These are phyloP conservation scores for Pyropia yezoensis DNA, from an alignment of 23 red algal genomes.

Conservation along the genomic window DNA sequence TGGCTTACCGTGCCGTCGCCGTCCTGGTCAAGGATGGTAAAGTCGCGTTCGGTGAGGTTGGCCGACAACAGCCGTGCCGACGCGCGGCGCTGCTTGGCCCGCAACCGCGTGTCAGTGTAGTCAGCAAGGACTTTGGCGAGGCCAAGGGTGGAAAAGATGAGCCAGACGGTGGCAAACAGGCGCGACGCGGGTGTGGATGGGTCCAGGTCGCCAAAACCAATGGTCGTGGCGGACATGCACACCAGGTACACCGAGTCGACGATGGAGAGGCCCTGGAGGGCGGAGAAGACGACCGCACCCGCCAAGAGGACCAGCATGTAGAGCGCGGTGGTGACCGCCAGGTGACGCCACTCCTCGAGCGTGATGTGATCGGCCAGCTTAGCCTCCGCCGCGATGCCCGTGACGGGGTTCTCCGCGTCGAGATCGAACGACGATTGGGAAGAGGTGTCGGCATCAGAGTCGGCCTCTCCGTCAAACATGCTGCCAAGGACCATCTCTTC, in stretches of 20 bases:
- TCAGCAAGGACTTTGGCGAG: constrained; percentile 53
- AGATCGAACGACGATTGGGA: neutral
- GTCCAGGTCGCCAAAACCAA: constrained; percentile 60
- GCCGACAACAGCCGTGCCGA: constrained; percentile 27
- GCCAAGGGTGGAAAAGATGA: constrained; percentile 56
- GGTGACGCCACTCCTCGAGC: neutral
- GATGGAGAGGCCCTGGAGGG: constrained; percentile 20
- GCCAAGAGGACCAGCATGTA: constrained; percentile 19
- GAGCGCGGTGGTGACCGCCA: neutral
- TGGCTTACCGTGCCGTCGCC: constrained; percentile 29
- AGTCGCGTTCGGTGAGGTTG: constrained; percentile 15
- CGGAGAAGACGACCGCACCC: constrained; percentile 20
- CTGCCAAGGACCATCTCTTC: constrained; percentile 41
- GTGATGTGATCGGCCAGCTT: neutral
- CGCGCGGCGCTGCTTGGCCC: constrained; percentile 30
- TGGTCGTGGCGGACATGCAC: constrained; percentile 48
- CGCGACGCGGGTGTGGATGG: constrained; percentile 24
- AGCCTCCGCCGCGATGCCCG: neutral
- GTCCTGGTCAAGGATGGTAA: constrained; percentile 36
- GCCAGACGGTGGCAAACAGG: constrained; percentile 53
- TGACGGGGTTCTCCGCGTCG: constrained; percentile 2
- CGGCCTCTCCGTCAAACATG: constrained; percentile 13
- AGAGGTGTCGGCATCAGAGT: neutral
- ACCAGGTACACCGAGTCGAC: constrained; percentile 52
- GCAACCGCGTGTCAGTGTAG: constrained; percentile 19